Evolutionary conservation across 257 asterid genomes (phyloP).

Genomic region (Solanum okadae): DNA sequence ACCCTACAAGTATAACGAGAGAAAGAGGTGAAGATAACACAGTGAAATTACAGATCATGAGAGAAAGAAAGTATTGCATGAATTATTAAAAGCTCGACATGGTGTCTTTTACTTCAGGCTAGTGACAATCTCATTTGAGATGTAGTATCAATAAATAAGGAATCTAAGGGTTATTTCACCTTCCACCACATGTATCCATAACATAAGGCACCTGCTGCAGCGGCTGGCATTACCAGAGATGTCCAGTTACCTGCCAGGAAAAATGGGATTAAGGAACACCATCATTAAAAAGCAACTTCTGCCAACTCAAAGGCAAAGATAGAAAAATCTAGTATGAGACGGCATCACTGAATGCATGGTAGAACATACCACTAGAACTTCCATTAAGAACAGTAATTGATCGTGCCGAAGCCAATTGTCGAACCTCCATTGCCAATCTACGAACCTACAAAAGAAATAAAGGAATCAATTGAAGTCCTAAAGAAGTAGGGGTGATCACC

Average conservation of each 20-base stretch:
- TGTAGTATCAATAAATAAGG: neutral
- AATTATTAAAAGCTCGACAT: neutral
- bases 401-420: constrained; percentile 45
- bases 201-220: constrained; percentile 77
- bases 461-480: neutral
- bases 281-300: neutral
- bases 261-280: neutral
- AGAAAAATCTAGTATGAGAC: constrained; percentile 2
- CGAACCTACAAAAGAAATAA: constrained; percentile 43
- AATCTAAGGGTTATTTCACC: constrained; percentile 27
- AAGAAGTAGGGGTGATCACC: neutral
- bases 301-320: neutral
- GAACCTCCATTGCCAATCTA: constrained; percentile 67
- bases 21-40: neutral
- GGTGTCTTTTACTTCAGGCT: neutral
- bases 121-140: neutral
- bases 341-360: neutral
- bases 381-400: constrained; percentile 66
- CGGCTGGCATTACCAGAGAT: constrained; percentile 54
- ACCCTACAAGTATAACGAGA: constrained; percentile 32
- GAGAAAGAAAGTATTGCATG: neutral
- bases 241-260: constrained; percentile 37
- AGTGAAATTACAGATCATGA: neutral
- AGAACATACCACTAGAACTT: constrained; percentile 32
- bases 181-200: constrained; percentile 99